A percentile compares a stretch with the other conserved stretches of the same genome.
Conservation (phyloP, 768 basidiomycete genomes). For the Nidularia pulvinata region DNA sequence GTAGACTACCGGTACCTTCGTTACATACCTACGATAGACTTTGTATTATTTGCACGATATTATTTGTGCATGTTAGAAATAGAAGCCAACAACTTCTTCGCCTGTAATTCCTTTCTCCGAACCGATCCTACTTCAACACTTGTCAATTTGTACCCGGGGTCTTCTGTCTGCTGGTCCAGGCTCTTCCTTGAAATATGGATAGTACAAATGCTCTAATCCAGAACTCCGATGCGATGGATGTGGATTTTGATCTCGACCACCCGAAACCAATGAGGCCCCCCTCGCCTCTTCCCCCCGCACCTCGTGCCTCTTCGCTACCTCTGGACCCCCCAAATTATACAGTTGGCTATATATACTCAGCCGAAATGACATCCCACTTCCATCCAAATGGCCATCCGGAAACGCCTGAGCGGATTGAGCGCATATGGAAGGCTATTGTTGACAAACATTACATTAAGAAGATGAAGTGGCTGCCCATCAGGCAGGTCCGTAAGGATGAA, state of each 20-base stretch:
- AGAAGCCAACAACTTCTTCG: background rate
- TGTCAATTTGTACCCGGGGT: background rate
- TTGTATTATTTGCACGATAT: background rate
- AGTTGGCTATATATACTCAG: slow-evolving; percentile 87
- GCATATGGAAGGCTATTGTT: slow-evolving; percentile 71
- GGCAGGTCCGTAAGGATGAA: slow-evolving; percentile 75
- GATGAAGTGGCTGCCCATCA: slow-evolving; percentile 81
- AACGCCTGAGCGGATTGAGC: slow-evolving; percentile 84
- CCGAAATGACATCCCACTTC: slow-evolving; percentile 85
- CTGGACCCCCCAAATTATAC: slow-evolving; percentile 32
- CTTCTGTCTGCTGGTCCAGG: background rate
- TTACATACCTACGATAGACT: no score
- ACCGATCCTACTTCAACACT: no score
- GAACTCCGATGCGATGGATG: slow-evolving; percentile 12
- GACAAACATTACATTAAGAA: slow-evolving; percentile 54
- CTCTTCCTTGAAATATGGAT: background rate
- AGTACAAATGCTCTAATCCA: background rate
- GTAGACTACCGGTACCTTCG: no score
- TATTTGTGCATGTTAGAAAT: slow-evolving; percentile 1
- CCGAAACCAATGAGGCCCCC: background rate
- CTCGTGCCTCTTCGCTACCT: slow-evolving; percentile 45
- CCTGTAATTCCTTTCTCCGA: background rate
- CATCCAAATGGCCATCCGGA: slow-evolving; percentile 57
- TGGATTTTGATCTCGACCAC: slow-evolving; percentile 8
- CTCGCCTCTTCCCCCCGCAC: slow-evolving; percentile 6